Evolutionary conservation across 805 yeast species (phyloP), one percentile per base, ranked within the genome.

Genomic region (Wickerhamomyces queroliae): DNA sequence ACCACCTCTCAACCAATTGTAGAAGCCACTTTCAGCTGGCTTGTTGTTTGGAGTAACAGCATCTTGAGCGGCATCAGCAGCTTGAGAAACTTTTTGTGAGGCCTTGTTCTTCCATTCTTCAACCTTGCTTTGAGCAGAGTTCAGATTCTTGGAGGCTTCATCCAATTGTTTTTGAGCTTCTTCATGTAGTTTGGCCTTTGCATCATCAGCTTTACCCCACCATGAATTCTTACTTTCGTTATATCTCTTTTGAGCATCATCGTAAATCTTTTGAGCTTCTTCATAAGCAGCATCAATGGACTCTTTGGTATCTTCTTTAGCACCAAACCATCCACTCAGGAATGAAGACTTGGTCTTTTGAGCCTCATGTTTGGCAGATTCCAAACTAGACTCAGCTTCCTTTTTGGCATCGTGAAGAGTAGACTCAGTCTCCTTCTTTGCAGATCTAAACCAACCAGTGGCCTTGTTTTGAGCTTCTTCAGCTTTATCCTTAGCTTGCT

Each of bases 191-290:
- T 27, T 41, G 36, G 50, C 36, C 39, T 50, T 51, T 25, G 25
- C 8, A 4, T 51, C 36, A 2, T 32, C 42, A 34, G 61, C 64
- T 38, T 49, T 42, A 30, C 34, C 37, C 35, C 43, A 55, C 58
- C 63, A 53, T 1, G 62, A 45, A 2, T 39, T 34, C 34, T 53
- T 54, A 3, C 73, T 69, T 20, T 59, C 59, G 10, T 62, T 53
- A 36, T 61, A 59, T 27, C 61, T 53, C 39, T 58, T 52, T 42
- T 56, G 55, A 15, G 70, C 62, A 16, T 58, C 59, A 17, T 64
- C 59, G 35, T 62, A 49, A 4, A 56, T 40, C 31, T 46, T 48
- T 33, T 62, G 56, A 7, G 70, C 67, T 15, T 63, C 64, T 15
- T 46, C 44, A 23, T 41, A 44, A 5, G 46, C 50, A 16, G 19